A percentile compares a stretch with the other conserved stretches of the same genome.
Evolutionary conservation across 148 eudicot genomes (phyloP).

Genomic region (Chenopodium album): DNA sequence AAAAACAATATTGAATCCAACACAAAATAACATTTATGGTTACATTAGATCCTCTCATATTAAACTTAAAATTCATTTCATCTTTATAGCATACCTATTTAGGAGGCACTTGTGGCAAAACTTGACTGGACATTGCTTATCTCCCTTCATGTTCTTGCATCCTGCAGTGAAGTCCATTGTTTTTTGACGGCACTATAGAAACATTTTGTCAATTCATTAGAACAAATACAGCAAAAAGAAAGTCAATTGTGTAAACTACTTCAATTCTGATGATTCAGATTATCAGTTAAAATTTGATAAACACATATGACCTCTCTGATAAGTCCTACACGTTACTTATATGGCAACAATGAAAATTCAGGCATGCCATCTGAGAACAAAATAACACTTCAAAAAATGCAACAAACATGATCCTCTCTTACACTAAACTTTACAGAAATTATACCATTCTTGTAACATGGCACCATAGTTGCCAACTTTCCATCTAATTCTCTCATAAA

Average conservation of each 20-base stretch:
- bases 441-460: background rate
- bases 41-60: background rate
- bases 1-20: background rate
- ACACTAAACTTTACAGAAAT: background rate
- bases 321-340: background rate
- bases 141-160: conserved; percentile 62
- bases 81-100: conserved; percentile 53
- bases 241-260: background rate
- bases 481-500: background rate
- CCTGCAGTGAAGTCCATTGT: conserved; percentile 58
- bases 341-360: background rate
- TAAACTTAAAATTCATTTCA: background rate
- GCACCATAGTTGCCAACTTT: background rate
- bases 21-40: background rate
- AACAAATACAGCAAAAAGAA: background rate
- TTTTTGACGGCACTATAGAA: conserved; percentile 81
- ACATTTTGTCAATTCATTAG: conserved; percentile 9
- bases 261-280: background rate
- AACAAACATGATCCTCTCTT: background rate
- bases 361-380: background rate
- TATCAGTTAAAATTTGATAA: background rate
- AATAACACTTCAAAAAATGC: background rate
- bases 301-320: background rate
- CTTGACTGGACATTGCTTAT: conserved; percentile 56
- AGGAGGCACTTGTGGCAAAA: conserved; percentile 79